Evolutionary conservation across 306 rosid species (phyloP).

Genomic region (Notholithocarpus densiflorus): DNA sequence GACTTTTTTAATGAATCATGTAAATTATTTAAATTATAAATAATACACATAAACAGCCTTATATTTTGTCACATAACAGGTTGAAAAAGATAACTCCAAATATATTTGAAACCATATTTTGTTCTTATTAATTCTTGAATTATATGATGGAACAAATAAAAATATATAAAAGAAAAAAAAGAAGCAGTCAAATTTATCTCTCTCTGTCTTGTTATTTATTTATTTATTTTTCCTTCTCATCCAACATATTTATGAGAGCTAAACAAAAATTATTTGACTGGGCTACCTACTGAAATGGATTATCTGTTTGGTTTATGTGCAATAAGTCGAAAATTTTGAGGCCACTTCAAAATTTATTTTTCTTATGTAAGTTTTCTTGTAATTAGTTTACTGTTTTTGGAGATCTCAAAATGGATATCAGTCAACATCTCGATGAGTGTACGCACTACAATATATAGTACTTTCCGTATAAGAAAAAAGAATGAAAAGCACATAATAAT

Average conservation of each 20-base stretch:
- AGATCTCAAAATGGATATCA: background rate
- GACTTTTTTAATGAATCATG: too few relatives aligned
- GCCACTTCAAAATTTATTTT: background rate
- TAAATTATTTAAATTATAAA: too few relatives aligned
- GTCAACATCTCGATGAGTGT: background rate
- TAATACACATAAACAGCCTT: too few relatives aligned
- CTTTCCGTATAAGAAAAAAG: background rate
- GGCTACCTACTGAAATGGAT: background rate
- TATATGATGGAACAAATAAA: background rate
- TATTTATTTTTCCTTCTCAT: background rate
- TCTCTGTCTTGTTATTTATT: background rate
- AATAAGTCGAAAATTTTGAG: background rate
- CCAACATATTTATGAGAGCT: too few relatives aligned
- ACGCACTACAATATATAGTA: background rate
- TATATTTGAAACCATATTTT: too few relatives aligned
- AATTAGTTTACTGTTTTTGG: background rate
- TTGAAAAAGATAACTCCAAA: too few relatives aligned
- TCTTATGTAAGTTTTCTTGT: background rate
- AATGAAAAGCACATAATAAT: background rate
- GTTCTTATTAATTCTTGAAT: background rate
- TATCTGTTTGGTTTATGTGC: constrained; percentile 5
- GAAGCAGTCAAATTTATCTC: too few relatives aligned
- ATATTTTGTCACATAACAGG: too few relatives aligned
- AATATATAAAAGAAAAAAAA: background rate
- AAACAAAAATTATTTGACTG: background rate